Conservation (phyloP, 164 flowering plant species). For the Berberis vulgaris region DNA sequence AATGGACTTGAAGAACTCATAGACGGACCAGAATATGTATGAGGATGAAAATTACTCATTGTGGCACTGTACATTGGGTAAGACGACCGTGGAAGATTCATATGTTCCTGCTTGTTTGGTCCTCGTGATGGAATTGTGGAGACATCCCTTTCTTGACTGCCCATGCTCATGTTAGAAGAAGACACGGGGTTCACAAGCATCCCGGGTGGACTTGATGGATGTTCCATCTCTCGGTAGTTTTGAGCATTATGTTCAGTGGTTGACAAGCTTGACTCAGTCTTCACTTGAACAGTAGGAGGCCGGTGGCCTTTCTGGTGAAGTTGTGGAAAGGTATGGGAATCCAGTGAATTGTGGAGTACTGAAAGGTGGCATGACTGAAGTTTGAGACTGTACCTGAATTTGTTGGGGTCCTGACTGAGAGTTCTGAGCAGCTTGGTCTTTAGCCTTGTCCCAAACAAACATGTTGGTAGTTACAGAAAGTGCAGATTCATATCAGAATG, state of each 20-base stretch:
- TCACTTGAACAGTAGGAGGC: conserved; percentile 10
- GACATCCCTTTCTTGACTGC: too few species aligned
- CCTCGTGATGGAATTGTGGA: too few species aligned
- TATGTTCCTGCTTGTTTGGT: too few species aligned
- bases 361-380: neutral
- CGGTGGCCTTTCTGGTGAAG: conserved; percentile 29
- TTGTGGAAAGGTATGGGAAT: conserved; percentile 26
- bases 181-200: too few species aligned
- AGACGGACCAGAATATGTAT: conserved; percentile 37
- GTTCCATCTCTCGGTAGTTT: too few species aligned
- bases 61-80: too few species aligned
- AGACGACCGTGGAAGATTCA: too few species aligned
- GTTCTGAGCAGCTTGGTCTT: conserved; percentile 23
- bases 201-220: too few species aligned
- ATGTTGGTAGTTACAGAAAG: neutral
- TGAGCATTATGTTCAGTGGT: too few species aligned
- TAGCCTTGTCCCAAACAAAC: conserved; percentile 13
- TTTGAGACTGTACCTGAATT: conserved; percentile 17
- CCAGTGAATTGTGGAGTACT: conserved; percentile 18
- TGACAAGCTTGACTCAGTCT: too few species aligned
- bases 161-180: too few species aligned
- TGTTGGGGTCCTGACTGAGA: conserved; percentile 29
- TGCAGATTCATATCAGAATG: neutral
- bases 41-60: conserved; percentile 3
- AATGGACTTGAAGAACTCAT: conserved; percentile 25